These are phyloP conservation scores for Colletotrichum noveboracense DNA, from an alignment of 2,329 filamentous ascomycete genomes.

Conservation along the genomic window DNA sequence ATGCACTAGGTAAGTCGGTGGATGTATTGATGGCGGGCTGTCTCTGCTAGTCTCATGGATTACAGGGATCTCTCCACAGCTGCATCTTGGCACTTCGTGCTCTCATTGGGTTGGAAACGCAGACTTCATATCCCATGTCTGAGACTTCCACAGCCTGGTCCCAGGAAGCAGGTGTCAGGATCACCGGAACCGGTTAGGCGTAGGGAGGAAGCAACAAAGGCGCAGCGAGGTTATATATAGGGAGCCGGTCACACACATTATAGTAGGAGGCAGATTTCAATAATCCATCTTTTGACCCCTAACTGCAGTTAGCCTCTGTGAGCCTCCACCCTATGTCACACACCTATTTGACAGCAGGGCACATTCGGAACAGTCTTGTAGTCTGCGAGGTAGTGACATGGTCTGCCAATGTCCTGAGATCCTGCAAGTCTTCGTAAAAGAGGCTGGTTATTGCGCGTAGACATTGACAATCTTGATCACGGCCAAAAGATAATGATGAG, in stretches of 20 bases:
- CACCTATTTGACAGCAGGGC: too few species aligned
- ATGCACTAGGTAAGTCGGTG: neutral
- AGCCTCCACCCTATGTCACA: too few species aligned
- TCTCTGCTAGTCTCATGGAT: neutral
- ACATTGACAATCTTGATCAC: neutral
- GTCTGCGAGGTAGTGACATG: neutral
- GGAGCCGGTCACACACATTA: too few species aligned
- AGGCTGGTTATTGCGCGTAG: neutral
- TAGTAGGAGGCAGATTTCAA: too few species aligned
- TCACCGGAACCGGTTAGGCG: too few species aligned
- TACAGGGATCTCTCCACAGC: neutral
- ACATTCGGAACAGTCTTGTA: neutral
- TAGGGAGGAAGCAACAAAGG: too few species aligned
- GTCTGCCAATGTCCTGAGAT: neutral
- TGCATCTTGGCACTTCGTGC: accelerated
- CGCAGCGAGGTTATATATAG: too few species aligned
- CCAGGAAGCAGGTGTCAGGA: too few species aligned
- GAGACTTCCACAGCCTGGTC: accelerated
- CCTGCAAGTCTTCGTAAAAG: accelerated
- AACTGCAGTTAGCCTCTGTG: too few species aligned
- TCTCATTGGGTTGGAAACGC: neutral
- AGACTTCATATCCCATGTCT: neutral
- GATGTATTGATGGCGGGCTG: neutral
- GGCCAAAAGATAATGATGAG: neutral
- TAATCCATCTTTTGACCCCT: too few species aligned